Conservation (phyloP, 139 green algal species). For the Chloropicon primus region DNA sequence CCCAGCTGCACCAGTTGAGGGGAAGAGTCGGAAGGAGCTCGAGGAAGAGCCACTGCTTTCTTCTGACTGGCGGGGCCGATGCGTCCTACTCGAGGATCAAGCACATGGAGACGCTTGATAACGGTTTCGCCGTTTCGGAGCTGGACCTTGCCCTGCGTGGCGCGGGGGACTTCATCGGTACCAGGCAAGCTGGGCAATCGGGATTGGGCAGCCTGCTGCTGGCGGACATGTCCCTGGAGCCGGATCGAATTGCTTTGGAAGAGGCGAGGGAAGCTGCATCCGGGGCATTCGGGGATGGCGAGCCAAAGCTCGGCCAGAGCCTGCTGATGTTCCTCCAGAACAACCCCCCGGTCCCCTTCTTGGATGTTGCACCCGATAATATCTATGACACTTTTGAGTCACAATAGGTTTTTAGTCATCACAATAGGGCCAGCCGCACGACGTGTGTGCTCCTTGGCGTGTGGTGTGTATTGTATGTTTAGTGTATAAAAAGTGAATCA, state of each 20-base stretch:
- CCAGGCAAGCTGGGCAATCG: constrained; percentile 23
- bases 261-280: background rate
- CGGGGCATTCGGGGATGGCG: background rate
- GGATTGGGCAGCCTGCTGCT: background rate
- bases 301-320: background rate
- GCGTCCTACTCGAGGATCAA: constrained; percentile 14
- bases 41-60: constrained; percentile 23
- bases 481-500: too few species aligned
- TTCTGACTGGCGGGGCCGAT: constrained; percentile 11
- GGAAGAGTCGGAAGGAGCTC: constrained; percentile 57
- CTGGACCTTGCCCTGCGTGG: constrained; percentile 53
- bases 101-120: constrained; percentile 40
- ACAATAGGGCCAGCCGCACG: too few species aligned
- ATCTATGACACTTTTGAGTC: too few species aligned
- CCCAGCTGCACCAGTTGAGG: constrained; percentile 87
- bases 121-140: constrained; percentile 67
- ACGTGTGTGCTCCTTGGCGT: too few species aligned
- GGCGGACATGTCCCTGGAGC: background rate
- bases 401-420: too few species aligned
- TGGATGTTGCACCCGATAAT: background rate
- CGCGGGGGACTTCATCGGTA: constrained; percentile 51
- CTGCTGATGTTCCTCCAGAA: background rate
- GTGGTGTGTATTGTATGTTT: too few species aligned
- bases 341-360: background rate
- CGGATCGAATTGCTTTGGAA: background rate